Conservation (phyloP, 768 basidiomycete genomes). For the Strobilomyces confusus region DNA sequence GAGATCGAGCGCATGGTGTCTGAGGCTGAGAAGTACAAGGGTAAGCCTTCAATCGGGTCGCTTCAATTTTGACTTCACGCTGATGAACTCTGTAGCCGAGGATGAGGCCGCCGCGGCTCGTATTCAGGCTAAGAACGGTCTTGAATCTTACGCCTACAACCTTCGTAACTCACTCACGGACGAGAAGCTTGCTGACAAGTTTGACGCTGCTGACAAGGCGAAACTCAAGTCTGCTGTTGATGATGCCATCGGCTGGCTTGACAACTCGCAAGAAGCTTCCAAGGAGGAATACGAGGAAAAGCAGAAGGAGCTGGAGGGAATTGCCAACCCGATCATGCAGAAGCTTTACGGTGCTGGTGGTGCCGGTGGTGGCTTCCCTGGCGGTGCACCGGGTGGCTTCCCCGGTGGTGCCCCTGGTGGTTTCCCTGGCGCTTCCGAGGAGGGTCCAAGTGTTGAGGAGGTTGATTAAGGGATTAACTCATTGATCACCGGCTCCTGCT, state of each 20-base stretch:
- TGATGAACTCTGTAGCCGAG: slow-evolving; percentile 48
- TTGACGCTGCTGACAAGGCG: slow-evolving; percentile 80
- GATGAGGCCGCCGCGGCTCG: slow-evolving; percentile 83
- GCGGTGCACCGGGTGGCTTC: slow-evolving; percentile 50
- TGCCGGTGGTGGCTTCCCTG: slow-evolving; percentile 47
- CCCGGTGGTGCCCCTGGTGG: slow-evolving; percentile 65
- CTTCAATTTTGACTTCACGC: slow-evolving; percentile 8
- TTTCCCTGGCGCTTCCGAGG: slow-evolving; percentile 66
- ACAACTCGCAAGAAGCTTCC: slow-evolving; percentile 80
- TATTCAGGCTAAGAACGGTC: slow-evolving; percentile 82
- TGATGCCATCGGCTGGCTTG: slow-evolving; percentile 84
- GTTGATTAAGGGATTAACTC: slow-evolving; percentile 59
- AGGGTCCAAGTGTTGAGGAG: slow-evolving; percentile 89
- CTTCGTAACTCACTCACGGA: slow-evolving; percentile 85
- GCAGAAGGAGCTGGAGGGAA: slow-evolving; percentile 87
- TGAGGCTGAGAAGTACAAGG: slow-evolving; percentile 92
- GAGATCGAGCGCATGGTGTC: slow-evolving; percentile 97
- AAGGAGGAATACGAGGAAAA: slow-evolving; percentile 92
- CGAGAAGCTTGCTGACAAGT: slow-evolving; percentile 84
- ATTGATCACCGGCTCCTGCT: slow-evolving; percentile 12
- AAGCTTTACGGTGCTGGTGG: slow-evolving; percentile 64
- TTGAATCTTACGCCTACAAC: slow-evolving; percentile 95
- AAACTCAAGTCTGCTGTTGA: slow-evolving; percentile 80
- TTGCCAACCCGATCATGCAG: slow-evolving; percentile 76
- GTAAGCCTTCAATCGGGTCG: slow-evolving; percentile 32